Conservation (phyloP, 257 asterid species). For the Euphrasia confusa region DNA sequence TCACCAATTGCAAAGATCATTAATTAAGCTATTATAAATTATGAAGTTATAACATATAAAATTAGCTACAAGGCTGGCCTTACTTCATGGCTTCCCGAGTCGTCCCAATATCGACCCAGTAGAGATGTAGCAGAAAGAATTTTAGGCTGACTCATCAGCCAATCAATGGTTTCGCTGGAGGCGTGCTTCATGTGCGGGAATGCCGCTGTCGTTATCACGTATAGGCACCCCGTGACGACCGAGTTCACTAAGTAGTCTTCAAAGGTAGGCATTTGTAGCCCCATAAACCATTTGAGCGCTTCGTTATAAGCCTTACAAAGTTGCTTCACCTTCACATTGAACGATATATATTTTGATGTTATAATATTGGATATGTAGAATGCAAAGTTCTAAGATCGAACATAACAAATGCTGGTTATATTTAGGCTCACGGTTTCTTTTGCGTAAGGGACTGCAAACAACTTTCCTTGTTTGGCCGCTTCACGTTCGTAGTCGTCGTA, state of each 20-base stretch:
- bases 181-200: slow-evolving; percentile 6
- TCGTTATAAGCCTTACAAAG: background rate
- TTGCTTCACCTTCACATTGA: slow-evolving; percentile 9
- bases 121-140: background rate
- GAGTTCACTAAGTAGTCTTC: slow-evolving; percentile 6
- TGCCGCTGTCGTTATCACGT: background rate
- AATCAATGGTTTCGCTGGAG: slow-evolving; percentile 11
- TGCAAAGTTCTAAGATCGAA: background rate
- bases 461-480: slow-evolving; percentile 14
- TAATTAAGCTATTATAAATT: too few species aligned
- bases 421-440: slow-evolving; percentile 18
- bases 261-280: background rate
- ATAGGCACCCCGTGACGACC: background rate
- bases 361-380: background rate
- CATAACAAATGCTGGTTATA: too few species aligned
- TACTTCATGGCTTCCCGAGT: slow-evolving; percentile 2
- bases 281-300: slow-evolving; percentile 5
- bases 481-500: slow-evolving; percentile 19
- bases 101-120: background rate
- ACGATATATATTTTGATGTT: too few species aligned
- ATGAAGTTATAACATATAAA: too few species aligned
- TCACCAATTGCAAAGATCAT: too few species aligned
- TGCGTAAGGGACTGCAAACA: slow-evolving; percentile 16
- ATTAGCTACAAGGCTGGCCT: too few species aligned
- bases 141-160: slow-evolving; percentile 6